Evolutionary conservation across 108 stramenopile species (phyloP).

Genomic region (Fragilariopsis cylindrus): DNA sequence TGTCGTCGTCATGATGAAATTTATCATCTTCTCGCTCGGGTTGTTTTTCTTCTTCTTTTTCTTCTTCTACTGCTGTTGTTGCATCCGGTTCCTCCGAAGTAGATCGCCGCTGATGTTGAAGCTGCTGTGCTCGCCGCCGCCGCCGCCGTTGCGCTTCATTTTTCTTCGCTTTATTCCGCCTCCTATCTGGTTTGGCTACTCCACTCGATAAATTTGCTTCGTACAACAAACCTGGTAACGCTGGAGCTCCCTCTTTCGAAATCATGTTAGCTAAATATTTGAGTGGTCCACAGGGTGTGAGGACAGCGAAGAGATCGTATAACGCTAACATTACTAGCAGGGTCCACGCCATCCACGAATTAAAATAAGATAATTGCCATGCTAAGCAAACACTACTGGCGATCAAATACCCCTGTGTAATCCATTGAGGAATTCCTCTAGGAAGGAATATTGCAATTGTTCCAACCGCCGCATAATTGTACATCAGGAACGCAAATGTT

Average conservation of each 20-base stretch:
- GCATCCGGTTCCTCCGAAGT: too few relatives aligned
- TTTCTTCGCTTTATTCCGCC: neutral
- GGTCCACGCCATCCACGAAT: conserved; percentile 96
- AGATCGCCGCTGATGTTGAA: neutral
- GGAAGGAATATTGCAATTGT: conserved; percentile 90
- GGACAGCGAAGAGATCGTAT: conserved; percentile 95
- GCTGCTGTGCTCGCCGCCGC: conserved; percentile 10
- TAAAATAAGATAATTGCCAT: conserved; percentile 92
- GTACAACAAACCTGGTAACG: conserved; percentile 95
- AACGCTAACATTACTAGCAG: conserved; percentile 92
- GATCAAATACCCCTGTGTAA: conserved; percentile 92
- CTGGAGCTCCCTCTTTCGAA: conserved; percentile 81
- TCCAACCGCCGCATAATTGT: conserved; percentile 94
- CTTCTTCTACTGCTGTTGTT: neutral
- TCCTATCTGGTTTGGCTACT: conserved; percentile 38
- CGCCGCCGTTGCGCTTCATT: neutral
- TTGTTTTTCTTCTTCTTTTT: conserved; percentile 6
- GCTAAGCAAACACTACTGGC: conserved; percentile 89
- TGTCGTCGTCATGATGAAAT: neutral
- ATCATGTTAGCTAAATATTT: conserved; percentile 86
- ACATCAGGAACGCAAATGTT: conserved; percentile 83
- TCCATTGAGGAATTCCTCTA: conserved; percentile 79
- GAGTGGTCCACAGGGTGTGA: conserved; percentile 96
- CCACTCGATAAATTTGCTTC: conserved; percentile 79
- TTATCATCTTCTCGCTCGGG: neutral